Base-by-base conservation (phyloP, 2,329 filamentous ascomycete genomes). In the Chrysoporthe cubensis region DNA sequence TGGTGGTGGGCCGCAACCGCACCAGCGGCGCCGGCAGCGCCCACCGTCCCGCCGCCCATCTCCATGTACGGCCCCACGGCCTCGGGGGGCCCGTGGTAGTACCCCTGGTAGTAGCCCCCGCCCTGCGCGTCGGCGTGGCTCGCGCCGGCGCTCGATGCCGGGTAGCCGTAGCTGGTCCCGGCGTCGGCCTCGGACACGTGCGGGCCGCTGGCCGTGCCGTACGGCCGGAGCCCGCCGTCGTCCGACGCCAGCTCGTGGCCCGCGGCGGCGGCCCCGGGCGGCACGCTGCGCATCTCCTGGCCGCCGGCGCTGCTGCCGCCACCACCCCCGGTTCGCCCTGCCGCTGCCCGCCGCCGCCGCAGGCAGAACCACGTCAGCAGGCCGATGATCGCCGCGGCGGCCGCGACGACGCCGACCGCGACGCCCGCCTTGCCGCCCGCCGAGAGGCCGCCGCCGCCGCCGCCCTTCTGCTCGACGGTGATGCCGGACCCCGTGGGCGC, bases 391-490 rank as follows among this genome's bases (percentile, higher is more conserved):
- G 81, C 57, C 3, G 79, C 77, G 1, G 77, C 80, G 40, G 78
- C 83, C 0, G 85, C 74, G 1, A 83, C 80, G 3, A 84, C 81
- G 21, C 85, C 87, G 0, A 84, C 79, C 6, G 83, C 86, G n/a
- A 90, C 84, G 2, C 87, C 87, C 0, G 84, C 85, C 72, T 84
- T 87, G 2, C 85, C 86, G 0, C 83, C 85, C 1, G 79, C 74
- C 1, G 83, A 83, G 6, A 87, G 74, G 2, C 18, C 18, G 21
- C 11, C 8, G 54, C 32, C 32, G 2, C 66, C 67, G 37, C 56
- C 64, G 2, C 56, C 21, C 9, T 44, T 26, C 1, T 54, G 46
- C 16, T 67, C 70, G 32, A 62, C 67, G 5, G 71, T 69, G 2
- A 77, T 71, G 0, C 75, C 73, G 1, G 75, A 75, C 26, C 76